phyloP scores from a whole-genome alignment of 192 early-diverging fungal genomes.

The Backusella mclennaniae region DNA sequence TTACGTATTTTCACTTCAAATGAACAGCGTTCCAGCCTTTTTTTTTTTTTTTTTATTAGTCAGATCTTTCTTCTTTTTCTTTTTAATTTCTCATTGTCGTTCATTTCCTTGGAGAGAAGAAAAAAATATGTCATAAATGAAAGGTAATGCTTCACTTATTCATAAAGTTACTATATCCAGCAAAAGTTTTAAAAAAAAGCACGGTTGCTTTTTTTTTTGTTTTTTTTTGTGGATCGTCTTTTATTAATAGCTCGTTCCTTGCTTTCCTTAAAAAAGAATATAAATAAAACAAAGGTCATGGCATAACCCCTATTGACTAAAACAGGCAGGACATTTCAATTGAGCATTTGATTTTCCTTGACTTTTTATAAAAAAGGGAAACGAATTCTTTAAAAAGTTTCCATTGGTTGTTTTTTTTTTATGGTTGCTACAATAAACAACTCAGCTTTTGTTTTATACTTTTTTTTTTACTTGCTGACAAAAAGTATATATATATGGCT shows the following conservation, averaged over 20 bases:
- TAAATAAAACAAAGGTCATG: not conserved
- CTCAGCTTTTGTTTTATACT: too few relatives aligned
- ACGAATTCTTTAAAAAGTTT: not conserved
- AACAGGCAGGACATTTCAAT: too few relatives aligned
- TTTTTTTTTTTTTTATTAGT: not conserved
- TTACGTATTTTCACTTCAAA: not conserved
- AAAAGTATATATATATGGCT: too few relatives aligned
- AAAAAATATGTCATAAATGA: not conserved
- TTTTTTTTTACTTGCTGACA: too few relatives aligned
- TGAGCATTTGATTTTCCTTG: too few relatives aligned
- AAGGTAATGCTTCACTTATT: not conserved
- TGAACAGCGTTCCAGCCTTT: not conserved
- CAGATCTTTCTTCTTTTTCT: not conserved
- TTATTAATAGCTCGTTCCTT: not conserved
- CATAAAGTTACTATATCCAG: not conserved
- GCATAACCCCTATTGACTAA: too few relatives aligned
- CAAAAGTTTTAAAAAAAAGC: not conserved
- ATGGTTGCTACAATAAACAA: too few relatives aligned
- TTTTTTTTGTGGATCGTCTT: not conserved
- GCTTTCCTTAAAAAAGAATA: not conserved
- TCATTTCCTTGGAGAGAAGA: not conserved
- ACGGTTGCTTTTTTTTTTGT: not conserved
- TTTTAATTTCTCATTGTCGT: not conserved
- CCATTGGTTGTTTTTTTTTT: too few relatives aligned
- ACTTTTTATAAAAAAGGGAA: not conserved